Evolutionary conservation across 225 moss, liverwort and hornwort species (phyloP), one percentile per base, ranked within the genome.

Genomic region (Straminergon stramineum): DNA sequence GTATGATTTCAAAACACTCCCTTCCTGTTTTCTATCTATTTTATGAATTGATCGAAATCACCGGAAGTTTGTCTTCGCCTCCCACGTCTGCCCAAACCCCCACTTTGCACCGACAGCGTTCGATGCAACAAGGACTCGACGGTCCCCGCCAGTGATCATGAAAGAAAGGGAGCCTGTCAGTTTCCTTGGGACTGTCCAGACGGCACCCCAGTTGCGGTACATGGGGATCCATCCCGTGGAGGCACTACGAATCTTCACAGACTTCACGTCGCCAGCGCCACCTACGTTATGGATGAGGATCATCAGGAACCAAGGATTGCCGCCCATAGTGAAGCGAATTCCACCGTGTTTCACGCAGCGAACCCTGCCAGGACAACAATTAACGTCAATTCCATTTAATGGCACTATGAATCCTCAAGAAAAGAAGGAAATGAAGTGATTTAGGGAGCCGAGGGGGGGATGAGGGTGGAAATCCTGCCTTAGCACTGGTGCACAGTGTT

Each of bases 281-380:
- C 90, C 97, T 3, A 96, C 95, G 60, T 97, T 97, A 90, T 94
- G 93, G 58, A 97, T 86, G 75, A 97, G 93, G 56, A 95, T 91
- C 92, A 94, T 94, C 34, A 95, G 48, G 79, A 94, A 97, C 85
- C 92, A 97, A 15, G 95, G 93, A 86, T 97, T 96, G 5, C 96
- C 96, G n/a, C 91, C 86, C 55, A 96, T 51, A 4, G 92, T 87
- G 84, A 96, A 96, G 65, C 89, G 91, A 45, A 95, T 89, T 7
- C 97, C 96, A 16, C 95, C 96, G 9, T 27, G 78, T 83, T 89
- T 95, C 39, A 45, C 34, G 78, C 88, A 97, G 1, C 4, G 28
- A 71, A 78, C 51, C 71, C 89, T 89, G 61, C 13, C 67, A 48
- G 4, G 9, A 55, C 51, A 76, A 52, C 39, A 75, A 39, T 23